These are phyloP conservation scores for Ustilago xerochloae DNA, from an alignment of 1,284 basidiomycete species.

Conservation along the genomic window DNA sequence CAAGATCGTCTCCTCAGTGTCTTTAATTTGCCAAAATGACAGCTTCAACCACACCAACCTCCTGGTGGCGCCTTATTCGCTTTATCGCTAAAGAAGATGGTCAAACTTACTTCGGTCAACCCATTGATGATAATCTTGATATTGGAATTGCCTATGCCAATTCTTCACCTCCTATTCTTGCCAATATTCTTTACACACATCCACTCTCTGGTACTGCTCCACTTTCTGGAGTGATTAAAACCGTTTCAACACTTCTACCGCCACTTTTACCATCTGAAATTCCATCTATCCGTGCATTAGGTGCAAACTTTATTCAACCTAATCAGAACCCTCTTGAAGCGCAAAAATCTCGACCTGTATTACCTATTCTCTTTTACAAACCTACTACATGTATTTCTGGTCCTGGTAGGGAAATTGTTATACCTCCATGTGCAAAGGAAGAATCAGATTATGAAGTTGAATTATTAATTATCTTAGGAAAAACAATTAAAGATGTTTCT, in stretches of 20 bases:
- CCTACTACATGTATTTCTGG: conserved; percentile 35
- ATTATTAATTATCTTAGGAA: conserved; percentile 47
- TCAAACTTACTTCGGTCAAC: conserved; percentile 50
- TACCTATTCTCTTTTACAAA: conserved; percentile 62
- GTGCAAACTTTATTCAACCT: conserved; percentile 50
- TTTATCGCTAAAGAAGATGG: conserved; percentile 57
- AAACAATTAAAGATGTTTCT: conserved; percentile 38
- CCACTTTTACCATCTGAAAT: conserved; percentile 31
- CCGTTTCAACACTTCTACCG: conserved; percentile 42
- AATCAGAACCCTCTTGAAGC: conserved; percentile 34
- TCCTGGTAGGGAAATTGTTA: conserved; percentile 34
- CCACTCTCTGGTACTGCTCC: conserved; percentile 14
- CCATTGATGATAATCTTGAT: conserved; percentile 39
- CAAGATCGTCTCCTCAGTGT: too few relatives aligned
- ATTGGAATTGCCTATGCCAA: conserved; percentile 44
- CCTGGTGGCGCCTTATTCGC: conserved; percentile 56
- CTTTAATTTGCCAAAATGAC: background rate
- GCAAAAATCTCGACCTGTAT: conserved; percentile 22
- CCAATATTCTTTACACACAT: conserved; percentile 31
- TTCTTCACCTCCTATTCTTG: conserved; percentile 7
- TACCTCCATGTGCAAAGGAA: conserved; percentile 38
- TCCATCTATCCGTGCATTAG: conserved; percentile 34
- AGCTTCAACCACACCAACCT: conserved; percentile 3
- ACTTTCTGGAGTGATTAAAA: conserved; percentile 34
- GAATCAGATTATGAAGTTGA: conserved; percentile 61